These are phyloP conservation scores for Lindgomyces ingoldianus DNA, from an alignment of 495 filamentous ascomycete genomes.

Conservation along the genomic window DNA sequence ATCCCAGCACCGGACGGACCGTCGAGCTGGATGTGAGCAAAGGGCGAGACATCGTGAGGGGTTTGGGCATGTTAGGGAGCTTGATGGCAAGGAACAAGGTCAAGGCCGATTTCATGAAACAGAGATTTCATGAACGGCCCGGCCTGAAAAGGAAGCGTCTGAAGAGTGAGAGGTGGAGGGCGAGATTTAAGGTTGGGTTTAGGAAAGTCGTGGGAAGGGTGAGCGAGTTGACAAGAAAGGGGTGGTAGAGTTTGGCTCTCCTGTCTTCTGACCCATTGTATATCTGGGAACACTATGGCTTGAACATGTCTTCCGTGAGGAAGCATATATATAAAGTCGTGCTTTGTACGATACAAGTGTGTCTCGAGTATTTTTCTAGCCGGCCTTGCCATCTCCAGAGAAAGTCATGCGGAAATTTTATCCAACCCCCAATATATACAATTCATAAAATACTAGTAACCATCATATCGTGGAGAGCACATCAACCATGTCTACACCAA, in stretches of 20 bases:
- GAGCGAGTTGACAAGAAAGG: constrained; percentile 66
- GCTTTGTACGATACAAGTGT: background rate
- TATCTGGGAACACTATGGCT: background rate
- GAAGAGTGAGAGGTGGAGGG: constrained; percentile 64
- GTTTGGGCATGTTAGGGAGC: constrained; percentile 54
- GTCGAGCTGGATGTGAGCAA: constrained; percentile 50
- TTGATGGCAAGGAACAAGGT: constrained; percentile 57
- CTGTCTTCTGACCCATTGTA: background rate
- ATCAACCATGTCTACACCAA: background rate
- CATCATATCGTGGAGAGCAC: too few species aligned
- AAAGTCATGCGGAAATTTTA: too few species aligned
- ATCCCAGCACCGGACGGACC: constrained; percentile 55
- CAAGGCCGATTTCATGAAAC: constrained; percentile 49
- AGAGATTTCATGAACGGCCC: constrained; percentile 70
- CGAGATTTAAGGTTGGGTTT: constrained; percentile 67
- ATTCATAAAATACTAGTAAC: too few species aligned
- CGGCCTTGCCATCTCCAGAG: too few species aligned
- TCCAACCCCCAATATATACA: too few species aligned
- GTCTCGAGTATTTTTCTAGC: too few species aligned
- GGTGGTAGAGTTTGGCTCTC: constrained; percentile 56
- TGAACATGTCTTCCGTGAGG: too few species aligned
- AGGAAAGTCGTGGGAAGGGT: constrained; percentile 59
- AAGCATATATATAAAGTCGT: background rate
- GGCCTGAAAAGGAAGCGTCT: constrained; percentile 75
- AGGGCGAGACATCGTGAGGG: constrained; percentile 56